Conservation (phyloP, 371 early-diverging fungal species). For the Choanephora cucurbitarum region DNA sequence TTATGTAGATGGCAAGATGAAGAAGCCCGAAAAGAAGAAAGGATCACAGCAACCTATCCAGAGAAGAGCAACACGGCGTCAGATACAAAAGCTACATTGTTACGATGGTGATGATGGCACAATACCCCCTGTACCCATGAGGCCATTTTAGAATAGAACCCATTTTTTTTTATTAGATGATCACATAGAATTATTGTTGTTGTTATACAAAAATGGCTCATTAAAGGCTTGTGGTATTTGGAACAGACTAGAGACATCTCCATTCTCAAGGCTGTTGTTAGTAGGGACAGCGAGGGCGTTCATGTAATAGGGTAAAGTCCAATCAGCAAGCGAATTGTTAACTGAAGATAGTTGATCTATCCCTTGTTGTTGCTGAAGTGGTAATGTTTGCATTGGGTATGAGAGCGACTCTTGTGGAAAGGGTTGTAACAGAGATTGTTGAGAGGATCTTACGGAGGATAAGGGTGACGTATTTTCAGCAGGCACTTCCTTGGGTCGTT, state of each 20-base stretch:
- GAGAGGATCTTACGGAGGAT: not conserved
- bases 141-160: too few relatives aligned
- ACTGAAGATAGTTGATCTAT: not conserved
- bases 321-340: not conserved
- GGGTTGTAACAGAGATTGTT: not conserved
- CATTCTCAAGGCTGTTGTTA: not conserved
- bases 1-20: constrained; percentile 13
- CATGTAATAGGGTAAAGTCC: constrained; percentile 12
- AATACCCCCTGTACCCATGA: constrained; percentile 1
- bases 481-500: constrained; percentile 1
- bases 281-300: not conserved
- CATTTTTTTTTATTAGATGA: too few relatives aligned
- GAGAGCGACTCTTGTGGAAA: not conserved
- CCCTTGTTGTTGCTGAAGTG: constrained; percentile 5
- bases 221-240: constrained; percentile 18
- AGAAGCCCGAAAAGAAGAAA: constrained; percentile 4
- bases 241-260: constrained; percentile 9
- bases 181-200: not conserved
- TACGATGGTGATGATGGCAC: constrained; percentile 20
- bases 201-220: constrained; percentile 15
- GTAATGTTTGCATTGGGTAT: not conserved
- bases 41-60: not conserved
- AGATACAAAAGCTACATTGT: constrained; percentile 22
- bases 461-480: not conserved
- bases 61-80: constrained; percentile 12